Percentiles rank a stretch among this genome's conserved stretches.
Conservation (phyloP, 1,139 yeast genomes). For the Pneumocystis carinii region DNA sequence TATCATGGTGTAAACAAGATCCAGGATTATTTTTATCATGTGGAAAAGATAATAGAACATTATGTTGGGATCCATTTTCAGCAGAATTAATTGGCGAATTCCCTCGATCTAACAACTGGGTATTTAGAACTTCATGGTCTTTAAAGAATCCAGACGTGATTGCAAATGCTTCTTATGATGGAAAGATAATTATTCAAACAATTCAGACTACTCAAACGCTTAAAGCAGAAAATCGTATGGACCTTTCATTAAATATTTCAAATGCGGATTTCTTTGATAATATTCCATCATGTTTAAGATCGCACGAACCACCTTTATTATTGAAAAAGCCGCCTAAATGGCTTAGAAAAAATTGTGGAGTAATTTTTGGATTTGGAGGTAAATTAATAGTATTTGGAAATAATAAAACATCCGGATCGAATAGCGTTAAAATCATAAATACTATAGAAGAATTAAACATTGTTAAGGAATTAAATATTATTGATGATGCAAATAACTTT, state of each 20-base stretch:
- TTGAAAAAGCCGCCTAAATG: conserved; percentile 76
- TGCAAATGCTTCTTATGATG: conserved; percentile 89
- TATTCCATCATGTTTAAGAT: conserved; percentile 29
- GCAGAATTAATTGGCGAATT: conserved; percentile 59
- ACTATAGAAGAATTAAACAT: conserved; percentile 29
- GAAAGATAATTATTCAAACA: conserved; percentile 68
- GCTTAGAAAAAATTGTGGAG: conserved; percentile 65
- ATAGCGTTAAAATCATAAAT: conserved; percentile 37
- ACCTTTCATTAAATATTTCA: conserved; percentile 26
- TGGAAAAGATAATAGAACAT: conserved; percentile 80
- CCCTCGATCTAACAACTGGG: conserved; percentile 90
- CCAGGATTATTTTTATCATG: conserved; percentile 63
- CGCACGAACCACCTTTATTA: conserved; percentile 31
- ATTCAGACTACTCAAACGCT: conserved; percentile 52
- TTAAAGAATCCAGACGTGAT: conserved; percentile 78
- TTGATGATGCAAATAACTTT: conserved; percentile 33
- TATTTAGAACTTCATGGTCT: conserved; percentile 74
- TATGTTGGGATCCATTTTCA: conserved; percentile 75
- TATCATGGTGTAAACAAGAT: conserved; percentile 90
- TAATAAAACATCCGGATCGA: conserved; percentile 23
- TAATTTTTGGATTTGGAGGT: conserved; percentile 87
- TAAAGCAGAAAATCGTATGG: conserved; percentile 37
- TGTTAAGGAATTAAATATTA: conserved; percentile 23
- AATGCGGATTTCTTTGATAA: conserved; percentile 85
- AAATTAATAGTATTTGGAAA: conserved; percentile 50